phyloP scores from a whole-genome alignment of 2,329 filamentous ascomycete genomes.

The Colletotrichum gloeosporioides region DNA sequence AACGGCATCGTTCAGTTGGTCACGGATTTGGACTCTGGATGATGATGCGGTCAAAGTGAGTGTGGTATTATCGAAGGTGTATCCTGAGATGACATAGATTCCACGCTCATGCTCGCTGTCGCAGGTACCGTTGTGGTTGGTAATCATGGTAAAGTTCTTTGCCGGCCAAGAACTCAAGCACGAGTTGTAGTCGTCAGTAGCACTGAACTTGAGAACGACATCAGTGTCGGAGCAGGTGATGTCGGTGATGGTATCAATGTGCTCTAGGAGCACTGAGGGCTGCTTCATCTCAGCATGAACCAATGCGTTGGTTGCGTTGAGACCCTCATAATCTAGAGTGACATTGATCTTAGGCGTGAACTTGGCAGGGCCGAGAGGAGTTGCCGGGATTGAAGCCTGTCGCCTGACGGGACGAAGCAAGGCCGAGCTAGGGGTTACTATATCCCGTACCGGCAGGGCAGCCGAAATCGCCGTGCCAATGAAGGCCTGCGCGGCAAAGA shows the following conservation, averaged over 20 bases:
- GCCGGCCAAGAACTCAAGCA: slow-evolving; percentile 23
- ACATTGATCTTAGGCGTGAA: slow-evolving; percentile 24
- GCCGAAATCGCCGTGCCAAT: neutral
- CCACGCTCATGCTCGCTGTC: slow-evolving; percentile 41
- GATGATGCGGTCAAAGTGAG: slow-evolving; percentile 8
- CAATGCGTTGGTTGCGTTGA: slow-evolving; percentile 20
- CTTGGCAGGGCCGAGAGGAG: slow-evolving; percentile 12
- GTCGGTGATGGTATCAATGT: slow-evolving; percentile 17
- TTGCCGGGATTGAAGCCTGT: neutral
- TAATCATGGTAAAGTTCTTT: slow-evolving; percentile 40
- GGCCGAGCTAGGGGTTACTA: neutral
- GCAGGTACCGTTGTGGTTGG: slow-evolving; percentile 45
- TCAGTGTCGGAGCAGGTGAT: slow-evolving; percentile 10
- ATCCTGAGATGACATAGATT: slow-evolving; percentile 37
- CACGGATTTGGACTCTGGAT: slow-evolving; percentile 4
- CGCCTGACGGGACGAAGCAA: slow-evolving; percentile 15
- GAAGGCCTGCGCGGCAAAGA: slow-evolving; percentile 11
- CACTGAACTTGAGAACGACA: slow-evolving; percentile 23
- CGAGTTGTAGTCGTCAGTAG: slow-evolving; percentile 18
- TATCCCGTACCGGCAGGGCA: neutral
- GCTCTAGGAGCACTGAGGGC: slow-evolving; percentile 26
- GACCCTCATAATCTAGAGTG: slow-evolving; percentile 19
- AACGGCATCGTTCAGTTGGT: slow-evolving; percentile 16
- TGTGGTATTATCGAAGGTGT: slow-evolving; percentile 4
- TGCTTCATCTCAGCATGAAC: slow-evolving; percentile 15